A percentile compares a stretch with the other conserved stretches of the same genome.
phyloP scores from a whole-genome alignment of 2,329 filamentous ascomycete species.

The Fusarium hainanense region DNA sequence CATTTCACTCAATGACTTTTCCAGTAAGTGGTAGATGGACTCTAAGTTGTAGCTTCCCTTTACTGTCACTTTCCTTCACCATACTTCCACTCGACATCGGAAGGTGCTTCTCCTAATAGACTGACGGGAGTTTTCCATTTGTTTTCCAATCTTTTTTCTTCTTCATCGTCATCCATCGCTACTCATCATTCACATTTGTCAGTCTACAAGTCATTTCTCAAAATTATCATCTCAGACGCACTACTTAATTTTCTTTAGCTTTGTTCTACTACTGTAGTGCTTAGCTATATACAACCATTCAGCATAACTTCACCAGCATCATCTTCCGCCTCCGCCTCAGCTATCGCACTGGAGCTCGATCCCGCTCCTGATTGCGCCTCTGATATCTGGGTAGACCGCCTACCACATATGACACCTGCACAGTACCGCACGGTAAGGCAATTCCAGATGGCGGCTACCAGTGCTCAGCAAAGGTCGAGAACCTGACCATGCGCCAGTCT shows the following conservation, averaged over 20 bases:
- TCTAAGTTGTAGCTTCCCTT: accelerated
- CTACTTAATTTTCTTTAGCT: background rate
- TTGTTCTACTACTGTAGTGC: background rate
- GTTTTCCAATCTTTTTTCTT: background rate
- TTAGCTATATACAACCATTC: background rate
- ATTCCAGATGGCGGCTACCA: background rate
- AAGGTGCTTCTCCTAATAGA: background rate
- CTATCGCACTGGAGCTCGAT: background rate
- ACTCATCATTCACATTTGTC: background rate
- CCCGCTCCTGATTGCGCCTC: background rate
- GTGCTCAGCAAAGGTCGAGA: background rate
- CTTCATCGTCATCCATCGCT: background rate
- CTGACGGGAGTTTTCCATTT: background rate
- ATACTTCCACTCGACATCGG: background rate
- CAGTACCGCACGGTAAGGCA: background rate
- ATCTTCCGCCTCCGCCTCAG: background rate
- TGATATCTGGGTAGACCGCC: background rate
- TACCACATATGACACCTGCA: background rate
- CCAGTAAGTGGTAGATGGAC: too few relatives aligned
- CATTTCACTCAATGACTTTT: too few relatives aligned
- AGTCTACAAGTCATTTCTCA: background rate
- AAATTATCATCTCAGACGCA: background rate
- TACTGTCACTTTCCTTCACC: background rate
- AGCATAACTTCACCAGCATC: background rate
- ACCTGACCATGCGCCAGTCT: too few relatives aligned